A percentile compares a stretch with the other conserved stretches of the same genome.
phyloP scores from a whole-genome alignment of 306 rosid species.

The Carpinus viminea region DNA sequence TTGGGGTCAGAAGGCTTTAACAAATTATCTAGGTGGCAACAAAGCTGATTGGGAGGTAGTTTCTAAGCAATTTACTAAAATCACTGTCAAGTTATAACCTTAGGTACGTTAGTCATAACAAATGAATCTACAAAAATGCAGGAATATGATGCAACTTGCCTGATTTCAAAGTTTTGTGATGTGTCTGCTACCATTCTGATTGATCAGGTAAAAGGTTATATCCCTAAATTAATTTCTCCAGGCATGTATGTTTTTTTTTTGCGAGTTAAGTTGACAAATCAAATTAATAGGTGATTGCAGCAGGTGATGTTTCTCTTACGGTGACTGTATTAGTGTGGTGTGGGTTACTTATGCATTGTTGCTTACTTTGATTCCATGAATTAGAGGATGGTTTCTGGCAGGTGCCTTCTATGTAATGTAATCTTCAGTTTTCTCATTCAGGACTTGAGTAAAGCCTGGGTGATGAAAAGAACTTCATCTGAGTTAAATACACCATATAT shows the following conservation, averaged over 20 bases:
- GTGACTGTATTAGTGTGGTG: neutral
- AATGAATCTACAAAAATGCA: slow-evolving; percentile 41
- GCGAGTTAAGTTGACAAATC: neutral
- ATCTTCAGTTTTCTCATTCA: neutral
- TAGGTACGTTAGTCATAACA: slow-evolving; percentile 16
- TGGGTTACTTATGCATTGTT: neutral
- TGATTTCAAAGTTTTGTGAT: slow-evolving; percentile 50
- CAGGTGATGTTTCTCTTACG: neutral
- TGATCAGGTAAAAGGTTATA: slow-evolving; percentile 67
- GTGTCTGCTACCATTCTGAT: slow-evolving; percentile 72
- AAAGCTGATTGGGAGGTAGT: slow-evolving; percentile 90
- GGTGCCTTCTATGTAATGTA: neutral
- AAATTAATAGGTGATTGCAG: neutral
- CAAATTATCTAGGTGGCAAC: slow-evolving; percentile 78
- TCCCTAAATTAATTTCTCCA: neutral
- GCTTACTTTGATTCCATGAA: neutral
- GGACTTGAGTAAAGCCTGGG: neutral
- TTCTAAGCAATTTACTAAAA: slow-evolving; percentile 13
- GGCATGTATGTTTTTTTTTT: neutral
- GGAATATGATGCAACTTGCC: slow-evolving; percentile 87
- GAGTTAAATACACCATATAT: neutral
- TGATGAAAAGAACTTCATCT: neutral
- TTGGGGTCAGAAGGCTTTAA: slow-evolving; percentile 93
- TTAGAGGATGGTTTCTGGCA: slow-evolving; percentile 1
- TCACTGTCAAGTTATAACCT: neutral